Conservation (phyloP, 106 monocot species). For the Agapanthus africanus region DNA sequence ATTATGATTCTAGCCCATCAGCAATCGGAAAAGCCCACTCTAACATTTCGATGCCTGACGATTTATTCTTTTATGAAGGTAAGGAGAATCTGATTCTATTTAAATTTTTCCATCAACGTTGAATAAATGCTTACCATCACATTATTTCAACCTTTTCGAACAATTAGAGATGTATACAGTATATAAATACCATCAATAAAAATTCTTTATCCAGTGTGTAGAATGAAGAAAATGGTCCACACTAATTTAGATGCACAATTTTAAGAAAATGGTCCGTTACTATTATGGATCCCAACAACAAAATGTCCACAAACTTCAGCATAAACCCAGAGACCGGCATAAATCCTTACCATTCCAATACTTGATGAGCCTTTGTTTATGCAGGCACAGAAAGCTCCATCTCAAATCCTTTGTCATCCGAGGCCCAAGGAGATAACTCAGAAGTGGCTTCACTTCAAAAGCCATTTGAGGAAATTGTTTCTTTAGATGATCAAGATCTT, state of each 20-base stretch:
- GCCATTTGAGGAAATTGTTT: neutral
- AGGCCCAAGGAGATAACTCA: neutral
- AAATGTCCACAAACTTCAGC: too few relatives aligned
- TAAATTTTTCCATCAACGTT: neutral
- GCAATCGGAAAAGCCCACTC: neutral
- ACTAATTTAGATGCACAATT: too few relatives aligned
- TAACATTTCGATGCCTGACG: neutral
- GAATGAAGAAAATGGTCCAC: too few relatives aligned
- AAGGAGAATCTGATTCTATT: neutral
- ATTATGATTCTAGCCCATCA: conserved; percentile 1
- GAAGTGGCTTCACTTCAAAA: conserved; percentile 14
- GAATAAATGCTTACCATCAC: too few relatives aligned
- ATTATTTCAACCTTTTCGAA: too few relatives aligned
- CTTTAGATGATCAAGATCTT: neutral
- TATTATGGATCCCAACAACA: too few relatives aligned
- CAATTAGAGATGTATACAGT: too few relatives aligned
- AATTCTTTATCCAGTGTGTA: too few relatives aligned
- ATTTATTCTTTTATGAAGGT: neutral
- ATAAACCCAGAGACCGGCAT: too few relatives aligned
- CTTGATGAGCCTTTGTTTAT: neutral
- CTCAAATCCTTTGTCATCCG: neutral
- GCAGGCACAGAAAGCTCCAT: neutral
- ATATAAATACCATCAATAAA: too few relatives aligned
- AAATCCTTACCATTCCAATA: neutral
- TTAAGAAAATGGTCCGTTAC: too few relatives aligned